A percentile compares a stretch with the other conserved stretches of the same genome.
phyloP scores from a whole-genome alignment of 768 basidiomycete genomes.

The Cyathus striatus region DNA sequence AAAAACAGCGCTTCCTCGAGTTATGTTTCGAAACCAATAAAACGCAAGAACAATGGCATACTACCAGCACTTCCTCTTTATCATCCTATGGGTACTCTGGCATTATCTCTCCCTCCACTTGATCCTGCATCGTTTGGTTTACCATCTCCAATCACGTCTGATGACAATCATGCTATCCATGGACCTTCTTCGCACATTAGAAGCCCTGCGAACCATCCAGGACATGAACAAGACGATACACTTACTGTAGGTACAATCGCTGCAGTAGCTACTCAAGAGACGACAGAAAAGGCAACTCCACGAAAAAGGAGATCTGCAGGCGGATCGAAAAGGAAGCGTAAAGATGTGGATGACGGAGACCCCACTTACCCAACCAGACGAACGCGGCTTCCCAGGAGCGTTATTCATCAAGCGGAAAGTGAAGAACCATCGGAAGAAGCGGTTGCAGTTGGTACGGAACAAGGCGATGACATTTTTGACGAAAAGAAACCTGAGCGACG shows the following conservation, averaged over 20 bases:
- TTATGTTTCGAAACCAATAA: slow-evolving; percentile 1
- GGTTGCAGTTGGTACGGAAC: slow-evolving; percentile 19
- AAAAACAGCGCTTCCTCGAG: too few relatives aligned
- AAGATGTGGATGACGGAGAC: slow-evolving; percentile 57
- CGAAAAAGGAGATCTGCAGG: slow-evolving; percentile 42
- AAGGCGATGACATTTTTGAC: slow-evolving; percentile 26
- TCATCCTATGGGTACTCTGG: slow-evolving; percentile 60
- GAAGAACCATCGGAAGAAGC: slow-evolving; percentile 27
- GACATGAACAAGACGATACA: slow-evolving; percentile 46
- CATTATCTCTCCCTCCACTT: slow-evolving; percentile 61
- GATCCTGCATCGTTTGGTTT: slow-evolving; percentile 55
- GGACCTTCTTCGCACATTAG: slow-evolving; percentile 42
- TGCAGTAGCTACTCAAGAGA: slow-evolving; percentile 30
- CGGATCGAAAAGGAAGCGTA: slow-evolving; percentile 51
- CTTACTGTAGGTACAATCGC: slow-evolving; percentile 24
- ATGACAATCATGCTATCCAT: slow-evolving; percentile 32
- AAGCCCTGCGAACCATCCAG: slow-evolving; percentile 37
- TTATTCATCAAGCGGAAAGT: slow-evolving; percentile 29
- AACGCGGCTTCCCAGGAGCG: slow-evolving; percentile 46
- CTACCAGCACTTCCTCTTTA: slow-evolving; percentile 54
- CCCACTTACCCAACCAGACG: slow-evolving; percentile 71
- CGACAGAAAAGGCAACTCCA: slow-evolving; percentile 42
- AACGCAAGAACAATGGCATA: slow-evolving; percentile 19
- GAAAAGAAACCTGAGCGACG: slow-evolving; percentile 36
- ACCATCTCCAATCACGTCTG: slow-evolving; percentile 38